Base-by-base conservation (phyloP, 2,329 filamentous ascomycete species). In the Arthrinium phaeospermum region DNA sequence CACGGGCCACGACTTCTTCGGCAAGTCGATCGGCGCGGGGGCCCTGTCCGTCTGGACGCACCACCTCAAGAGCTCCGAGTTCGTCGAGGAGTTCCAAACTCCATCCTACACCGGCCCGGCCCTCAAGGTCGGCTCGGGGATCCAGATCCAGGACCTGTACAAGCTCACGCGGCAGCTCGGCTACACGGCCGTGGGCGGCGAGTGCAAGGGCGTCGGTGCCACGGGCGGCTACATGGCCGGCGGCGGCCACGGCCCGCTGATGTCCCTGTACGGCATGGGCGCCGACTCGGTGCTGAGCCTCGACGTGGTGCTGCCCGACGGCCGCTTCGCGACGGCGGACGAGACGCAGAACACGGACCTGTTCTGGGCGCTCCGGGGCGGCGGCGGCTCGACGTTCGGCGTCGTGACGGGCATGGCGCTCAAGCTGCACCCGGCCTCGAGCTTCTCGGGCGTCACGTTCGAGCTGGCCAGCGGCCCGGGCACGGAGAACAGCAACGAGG, bases 81-180 rank as follows among this genome's bases (percentile, higher is more conserved):
- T 79, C 47, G 61, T 76, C 4, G 71, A 73, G 27, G 57, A 73
- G 2, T 64, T 72, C 3, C 83, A 83, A n/a, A 47, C 71, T 76
- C 76, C 0, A 4, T 57, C 45, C 34, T 47, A 41, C 37, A 68
- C 30, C 4, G 87, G 87, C 0, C 80, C 85, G 2, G 88, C 88
- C 0, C 83, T 90, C 74, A 89, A 87, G 77, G 80, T 88, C 24
- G 88, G 87, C 1, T 83, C 87, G 14, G 89, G 88, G 67, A 85
- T 90, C 5, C 82, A 87, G 72, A 86, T 84, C 1, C 81, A 80
- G 45, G 87, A 90, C 72, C 79, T 88, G 2, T 90, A 89, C 75
- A 83, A 83, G 27, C 84, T 83, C 49, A 87, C 86, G 1, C 76
- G 85, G 14, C 79, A 82, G 24, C 77, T 83, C 27, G 85, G 85